A percentile compares a stretch with the other conserved stretches of the same genome.
phyloP scores from a whole-genome alignment of 140 eudicot genomes.

The Cichorium intybus region DNA sequence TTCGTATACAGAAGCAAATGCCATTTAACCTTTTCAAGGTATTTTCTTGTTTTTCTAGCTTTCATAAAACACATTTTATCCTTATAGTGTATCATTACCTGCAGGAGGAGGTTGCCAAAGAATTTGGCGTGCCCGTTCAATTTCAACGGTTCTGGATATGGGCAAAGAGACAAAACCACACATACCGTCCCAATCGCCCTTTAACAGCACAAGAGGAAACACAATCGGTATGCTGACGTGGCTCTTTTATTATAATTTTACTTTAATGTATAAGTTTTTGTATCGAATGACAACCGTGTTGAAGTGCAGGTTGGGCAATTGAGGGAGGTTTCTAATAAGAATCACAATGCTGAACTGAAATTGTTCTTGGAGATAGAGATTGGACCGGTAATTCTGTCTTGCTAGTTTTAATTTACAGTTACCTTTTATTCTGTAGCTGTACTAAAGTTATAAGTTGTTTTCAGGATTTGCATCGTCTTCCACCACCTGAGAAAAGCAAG shows the following conservation, averaged over 20 bases:
- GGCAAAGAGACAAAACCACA: constrained; percentile 97
- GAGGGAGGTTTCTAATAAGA: constrained; percentile 59
- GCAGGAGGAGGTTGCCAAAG: constrained; percentile 98
- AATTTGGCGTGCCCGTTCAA: constrained; percentile 83
- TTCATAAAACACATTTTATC: background rate
- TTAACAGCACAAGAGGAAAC: constrained; percentile 77
- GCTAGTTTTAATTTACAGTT: background rate
- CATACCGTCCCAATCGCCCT: constrained; percentile 94
- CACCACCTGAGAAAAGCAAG: constrained; percentile 66
- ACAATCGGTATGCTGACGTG: constrained; percentile 49
- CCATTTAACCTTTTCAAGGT: constrained; percentile 60
- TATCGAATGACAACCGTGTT: constrained; percentile 17
- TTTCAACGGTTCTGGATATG: constrained; percentile 90
- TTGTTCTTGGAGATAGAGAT: constrained; percentile 59
- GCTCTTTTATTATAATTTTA: background rate
- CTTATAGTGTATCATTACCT: constrained; percentile 3
- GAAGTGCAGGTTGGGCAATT: constrained; percentile 61
- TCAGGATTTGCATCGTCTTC: constrained; percentile 58
- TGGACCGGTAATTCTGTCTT: constrained; percentile 42
- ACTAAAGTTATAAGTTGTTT: constrained; percentile 3
- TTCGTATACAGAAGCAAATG: constrained; percentile 67
- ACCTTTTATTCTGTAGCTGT: background rate
- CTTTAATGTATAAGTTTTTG: constrained; percentile 11
- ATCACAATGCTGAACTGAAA: constrained; percentile 58
- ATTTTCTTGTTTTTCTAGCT: background rate